Percentiles rank a stretch among this genome's conserved stretches.
Conservation (phyloP, 202 grass and related monocot species). For the Schoenoplectus triqueter region DNA sequence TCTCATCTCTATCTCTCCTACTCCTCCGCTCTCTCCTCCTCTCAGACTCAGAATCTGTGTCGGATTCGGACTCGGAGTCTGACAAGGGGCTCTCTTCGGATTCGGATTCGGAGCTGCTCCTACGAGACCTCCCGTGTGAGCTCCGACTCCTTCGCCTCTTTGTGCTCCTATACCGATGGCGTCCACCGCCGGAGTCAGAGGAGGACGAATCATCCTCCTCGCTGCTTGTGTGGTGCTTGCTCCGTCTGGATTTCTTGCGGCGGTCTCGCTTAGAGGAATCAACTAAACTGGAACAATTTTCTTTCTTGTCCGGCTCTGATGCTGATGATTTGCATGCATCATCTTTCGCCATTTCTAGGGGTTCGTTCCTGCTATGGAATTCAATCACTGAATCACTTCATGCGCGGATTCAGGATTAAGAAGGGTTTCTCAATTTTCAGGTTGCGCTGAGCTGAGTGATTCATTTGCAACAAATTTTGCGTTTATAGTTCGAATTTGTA, state of each 20-base stretch:
- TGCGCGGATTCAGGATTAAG: neutral
- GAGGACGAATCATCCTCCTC: conserved; percentile 54
- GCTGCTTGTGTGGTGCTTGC: conserved; percentile 56
- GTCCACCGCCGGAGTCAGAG: conserved; percentile 53
- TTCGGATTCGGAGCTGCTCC: conserved; percentile 62
- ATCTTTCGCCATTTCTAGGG: conserved; percentile 28
- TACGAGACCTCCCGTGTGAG: conserved; percentile 45
- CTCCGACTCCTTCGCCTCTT: conserved; percentile 53
- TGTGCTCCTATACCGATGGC: conserved; percentile 56
- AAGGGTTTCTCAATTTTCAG: neutral
- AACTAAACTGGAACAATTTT: neutral
- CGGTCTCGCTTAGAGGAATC: conserved; percentile 43
- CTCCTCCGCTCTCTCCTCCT: conserved; percentile 41
- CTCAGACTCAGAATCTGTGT: conserved; percentile 46
- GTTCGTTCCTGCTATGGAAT: conserved; percentile 6
- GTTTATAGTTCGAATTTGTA: no score
- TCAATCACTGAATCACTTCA: neutral
- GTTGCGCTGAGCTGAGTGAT: neutral
- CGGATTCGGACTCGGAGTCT: conserved; percentile 52
- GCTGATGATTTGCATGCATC: neutral
- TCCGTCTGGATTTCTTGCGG: conserved; percentile 41
- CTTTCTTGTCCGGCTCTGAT: conserved; percentile 14
- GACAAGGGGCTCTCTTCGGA: conserved; percentile 58
- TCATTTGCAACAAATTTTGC: neutral
- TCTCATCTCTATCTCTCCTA: conserved; percentile 42